A percentile compares a stretch with the other conserved stretches of the same genome.
These are phyloP conservation scores for Hebeloma cylindrosporum DNA, from an alignment of 768 basidiomycete genomes.

Conservation along the genomic window DNA sequence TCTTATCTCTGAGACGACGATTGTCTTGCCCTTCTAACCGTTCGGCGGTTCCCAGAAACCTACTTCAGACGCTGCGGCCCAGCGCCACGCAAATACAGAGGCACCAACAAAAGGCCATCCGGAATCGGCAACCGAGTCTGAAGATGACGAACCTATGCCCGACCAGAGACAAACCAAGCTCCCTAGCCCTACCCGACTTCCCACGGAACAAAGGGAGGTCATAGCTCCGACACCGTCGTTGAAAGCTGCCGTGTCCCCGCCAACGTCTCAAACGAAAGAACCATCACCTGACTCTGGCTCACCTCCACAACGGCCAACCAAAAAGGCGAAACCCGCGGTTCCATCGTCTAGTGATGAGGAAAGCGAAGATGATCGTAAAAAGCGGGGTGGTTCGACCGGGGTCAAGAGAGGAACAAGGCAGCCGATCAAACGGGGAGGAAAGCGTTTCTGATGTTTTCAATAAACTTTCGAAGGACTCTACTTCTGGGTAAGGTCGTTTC, in stretches of 20 bases:
- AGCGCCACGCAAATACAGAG: too few relatives aligned
- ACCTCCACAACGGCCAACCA: conserved; percentile 48
- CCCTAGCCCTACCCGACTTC: conserved; percentile 8
- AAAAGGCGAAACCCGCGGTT: conserved; percentile 44
- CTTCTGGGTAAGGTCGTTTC: neutral
- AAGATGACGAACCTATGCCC: conserved; percentile 27
- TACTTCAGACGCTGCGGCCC: too few relatives aligned
- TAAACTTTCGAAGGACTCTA: too few relatives aligned
- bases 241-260: conserved; percentile 7
- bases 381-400: conserved; percentile 31
- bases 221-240: too few relatives aligned
- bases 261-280: conserved; percentile 23
- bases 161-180: conserved; percentile 1
- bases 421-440: conserved; percentile 74
- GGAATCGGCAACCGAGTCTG: conserved; percentile 52
- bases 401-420: conserved; percentile 57
- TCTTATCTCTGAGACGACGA: conserved; percentile 2
- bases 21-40: too few relatives aligned
- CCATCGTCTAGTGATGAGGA: conserved; percentile 52
- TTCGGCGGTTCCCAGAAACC: too few relatives aligned
- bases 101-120: conserved; percentile 10
- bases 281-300: conserved; percentile 51
- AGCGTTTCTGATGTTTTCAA: conserved; percentile 63
- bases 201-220: too few relatives aligned
- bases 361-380: conserved; percentile 55